These are phyloP conservation scores for Raffaelea arxii DNA, from an alignment of 2,329 filamentous ascomycete species.

Conservation along the genomic window DNA sequence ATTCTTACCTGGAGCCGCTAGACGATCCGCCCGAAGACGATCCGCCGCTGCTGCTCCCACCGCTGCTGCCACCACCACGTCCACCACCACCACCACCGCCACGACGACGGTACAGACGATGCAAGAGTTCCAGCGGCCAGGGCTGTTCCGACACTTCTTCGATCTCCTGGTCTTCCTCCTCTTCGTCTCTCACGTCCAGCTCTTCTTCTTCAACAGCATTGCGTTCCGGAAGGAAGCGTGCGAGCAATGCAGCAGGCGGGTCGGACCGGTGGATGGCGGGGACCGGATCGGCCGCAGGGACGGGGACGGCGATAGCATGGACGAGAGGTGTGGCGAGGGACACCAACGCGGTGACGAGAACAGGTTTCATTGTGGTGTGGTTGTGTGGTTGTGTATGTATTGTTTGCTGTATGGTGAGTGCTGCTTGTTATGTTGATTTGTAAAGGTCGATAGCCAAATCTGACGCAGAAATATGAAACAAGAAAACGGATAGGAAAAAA, in stretches of 20 bases:
- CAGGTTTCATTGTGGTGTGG: slow-evolving; percentile 9
- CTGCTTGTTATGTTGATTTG: too few relatives aligned
- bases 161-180: background rate
- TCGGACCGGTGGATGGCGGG: background rate
- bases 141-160: too few relatives aligned
- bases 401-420: too few relatives aligned
- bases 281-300: background rate
- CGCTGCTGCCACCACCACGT: slow-evolving; percentile 24
- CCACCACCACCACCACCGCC: slow-evolving; percentile 50
- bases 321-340: slow-evolving; percentile 10
- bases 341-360: slow-evolving; percentile 2
- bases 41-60: background rate
- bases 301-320: slow-evolving; percentile 15
- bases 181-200: slow-evolving; percentile 2
- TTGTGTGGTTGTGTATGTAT: too few relatives aligned
- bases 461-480: too few relatives aligned
- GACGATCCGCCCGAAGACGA: slow-evolving; percentile 15
- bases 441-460: too few relatives aligned
- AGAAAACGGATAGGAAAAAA: too few relatives aligned
- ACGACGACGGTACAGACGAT: too few relatives aligned
- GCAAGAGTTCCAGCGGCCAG: too few relatives aligned
- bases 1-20: slow-evolving; percentile 9
- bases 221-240: background rate
- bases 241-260: slow-evolving; percentile 1
- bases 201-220: background rate